phyloP scores from a whole-genome alignment of 2,329 filamentous ascomycete genomes.

The Exophiala sp. region DNA sequence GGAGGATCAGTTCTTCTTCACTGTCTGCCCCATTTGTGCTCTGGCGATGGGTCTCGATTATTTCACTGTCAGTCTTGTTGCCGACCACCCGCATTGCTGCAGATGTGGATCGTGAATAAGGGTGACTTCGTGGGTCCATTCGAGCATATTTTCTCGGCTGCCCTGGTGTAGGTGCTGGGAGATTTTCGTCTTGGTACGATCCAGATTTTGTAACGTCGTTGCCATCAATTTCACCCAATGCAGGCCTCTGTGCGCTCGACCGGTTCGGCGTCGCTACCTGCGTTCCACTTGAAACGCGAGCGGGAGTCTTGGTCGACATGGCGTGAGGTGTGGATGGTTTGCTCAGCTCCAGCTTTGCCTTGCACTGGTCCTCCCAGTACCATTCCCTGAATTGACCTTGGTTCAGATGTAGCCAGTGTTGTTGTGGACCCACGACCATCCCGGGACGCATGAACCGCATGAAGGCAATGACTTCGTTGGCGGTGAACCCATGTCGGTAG shows the following conservation, averaged over 20 bases:
- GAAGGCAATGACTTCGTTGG: conserved; percentile 93
- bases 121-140: conserved; percentile 66
- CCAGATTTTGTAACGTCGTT: conserved; percentile 54
- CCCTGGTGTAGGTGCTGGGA: conserved; percentile 90
- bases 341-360: conserved; percentile 68
- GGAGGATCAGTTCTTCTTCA: conserved; percentile 76
- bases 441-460: conserved; percentile 99
- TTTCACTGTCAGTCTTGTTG: conserved; percentile 48
- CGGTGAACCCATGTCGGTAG: conserved; percentile 93
- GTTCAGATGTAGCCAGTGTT: conserved; percentile 98
- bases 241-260: conserved; percentile 54
- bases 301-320: conserved; percentile 54
- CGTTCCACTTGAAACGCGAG: conserved; percentile 54
- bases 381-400: conserved; percentile 96
- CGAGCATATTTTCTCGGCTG: conserved; percentile 87
- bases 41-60: conserved; percentile 50
- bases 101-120: conserved; percentile 58
- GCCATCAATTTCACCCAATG: conserved; percentile 88
- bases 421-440: conserved; percentile 97
- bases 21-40: conserved; percentile 58
- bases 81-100: conserved; percentile 33
- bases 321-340: conserved; percentile 50
- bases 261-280: conserved; percentile 74
- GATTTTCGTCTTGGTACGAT: conserved; percentile 76
- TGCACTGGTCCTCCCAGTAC: conserved; percentile 76